Evolutionary conservation across 1,139 yeast species (phyloP).

Genomic region (Geotrichum europaeum): DNA sequence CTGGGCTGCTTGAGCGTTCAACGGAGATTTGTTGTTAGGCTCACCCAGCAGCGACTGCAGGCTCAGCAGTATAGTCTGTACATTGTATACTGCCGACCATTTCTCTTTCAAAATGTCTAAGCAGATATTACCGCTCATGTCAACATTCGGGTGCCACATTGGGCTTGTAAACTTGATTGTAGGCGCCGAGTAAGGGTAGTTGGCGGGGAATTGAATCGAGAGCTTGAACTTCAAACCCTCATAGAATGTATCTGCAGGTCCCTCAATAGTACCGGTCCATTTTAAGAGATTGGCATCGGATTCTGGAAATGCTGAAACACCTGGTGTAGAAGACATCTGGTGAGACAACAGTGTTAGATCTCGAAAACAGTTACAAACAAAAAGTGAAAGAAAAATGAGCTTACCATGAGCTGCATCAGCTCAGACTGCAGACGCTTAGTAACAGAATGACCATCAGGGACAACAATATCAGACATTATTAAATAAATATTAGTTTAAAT

Average conservation of each 20-base stretch:
- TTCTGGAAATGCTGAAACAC: conserved; percentile 49
- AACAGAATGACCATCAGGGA: conserved; percentile 40
- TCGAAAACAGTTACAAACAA: background rate
- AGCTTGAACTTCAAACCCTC: conserved; percentile 51
- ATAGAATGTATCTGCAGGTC: conserved; percentile 58
- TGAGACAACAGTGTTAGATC: background rate
- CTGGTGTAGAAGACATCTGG: conserved; percentile 44
- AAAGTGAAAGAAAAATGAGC: conserved; percentile 5
- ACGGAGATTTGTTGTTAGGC: conserved; percentile 49
- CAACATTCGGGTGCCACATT: conserved; percentile 71
- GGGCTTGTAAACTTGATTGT: conserved; percentile 55
- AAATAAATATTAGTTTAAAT: background rate
- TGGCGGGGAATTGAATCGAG: conserved; percentile 49
- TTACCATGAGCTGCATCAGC: conserved; percentile 44
- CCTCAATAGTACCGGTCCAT: conserved; percentile 60
- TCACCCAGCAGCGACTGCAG: conserved; percentile 53
- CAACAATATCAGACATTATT: conserved; percentile 16
- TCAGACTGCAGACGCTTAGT: conserved; percentile 46
- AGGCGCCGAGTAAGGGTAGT: conserved; percentile 60
- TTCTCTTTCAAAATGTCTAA: conserved; percentile 51
- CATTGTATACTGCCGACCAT: conserved; percentile 67
- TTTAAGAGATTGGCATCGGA: conserved; percentile 47
- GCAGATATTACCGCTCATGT: conserved; percentile 57
- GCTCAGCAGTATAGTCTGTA: conserved; percentile 53
- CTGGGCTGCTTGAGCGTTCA: conserved; percentile 47